Percentiles rank a stretch among this genome's conserved stretches.
These are phyloP conservation scores for Apiospora saccharicola DNA, from an alignment of 2,329 filamentous ascomycete genomes.

Conservation along the genomic window DNA sequence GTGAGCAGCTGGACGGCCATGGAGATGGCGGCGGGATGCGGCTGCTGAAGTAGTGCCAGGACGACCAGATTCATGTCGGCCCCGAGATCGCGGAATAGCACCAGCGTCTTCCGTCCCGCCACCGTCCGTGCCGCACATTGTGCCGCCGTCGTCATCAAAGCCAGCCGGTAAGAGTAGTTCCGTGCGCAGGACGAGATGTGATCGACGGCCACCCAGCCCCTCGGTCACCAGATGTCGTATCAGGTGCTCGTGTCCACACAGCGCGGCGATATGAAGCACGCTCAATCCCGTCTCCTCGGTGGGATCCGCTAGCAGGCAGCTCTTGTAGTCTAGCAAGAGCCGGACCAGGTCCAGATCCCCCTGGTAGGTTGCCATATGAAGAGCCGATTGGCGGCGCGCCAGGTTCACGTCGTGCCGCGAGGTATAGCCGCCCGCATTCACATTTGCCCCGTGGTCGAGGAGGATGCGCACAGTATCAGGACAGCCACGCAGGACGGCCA, in stretches of 20 bases:
- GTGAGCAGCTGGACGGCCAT: neutral
- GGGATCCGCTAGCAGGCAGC: neutral
- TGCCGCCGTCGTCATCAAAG: neutral
- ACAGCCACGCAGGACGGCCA: neutral
- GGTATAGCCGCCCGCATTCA: neutral
- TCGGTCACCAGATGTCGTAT: neutral
- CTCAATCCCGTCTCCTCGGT: neutral
- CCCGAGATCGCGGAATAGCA: neutral
- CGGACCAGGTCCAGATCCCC: neutral
- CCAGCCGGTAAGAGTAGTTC: neutral
- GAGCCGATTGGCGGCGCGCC: neutral
- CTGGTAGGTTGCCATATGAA: neutral
- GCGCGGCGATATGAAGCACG: neutral
- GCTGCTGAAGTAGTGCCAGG: slow-evolving; percentile 1
- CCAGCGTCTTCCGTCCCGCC: neutral
- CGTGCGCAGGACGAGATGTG: neutral
- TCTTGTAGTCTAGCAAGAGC: neutral
- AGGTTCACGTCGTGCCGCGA: neutral
- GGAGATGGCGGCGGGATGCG: neutral
- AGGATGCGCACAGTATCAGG: neutral
- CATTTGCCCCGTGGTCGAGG: neutral
- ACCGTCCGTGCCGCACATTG: neutral
- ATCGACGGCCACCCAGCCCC: neutral
- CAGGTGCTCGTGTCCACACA: neutral
- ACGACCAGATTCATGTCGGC: neutral